These are phyloP conservation scores for Rhazya stricta DNA, from an alignment of 257 asterid genomes.

Conservation along the genomic window DNA sequence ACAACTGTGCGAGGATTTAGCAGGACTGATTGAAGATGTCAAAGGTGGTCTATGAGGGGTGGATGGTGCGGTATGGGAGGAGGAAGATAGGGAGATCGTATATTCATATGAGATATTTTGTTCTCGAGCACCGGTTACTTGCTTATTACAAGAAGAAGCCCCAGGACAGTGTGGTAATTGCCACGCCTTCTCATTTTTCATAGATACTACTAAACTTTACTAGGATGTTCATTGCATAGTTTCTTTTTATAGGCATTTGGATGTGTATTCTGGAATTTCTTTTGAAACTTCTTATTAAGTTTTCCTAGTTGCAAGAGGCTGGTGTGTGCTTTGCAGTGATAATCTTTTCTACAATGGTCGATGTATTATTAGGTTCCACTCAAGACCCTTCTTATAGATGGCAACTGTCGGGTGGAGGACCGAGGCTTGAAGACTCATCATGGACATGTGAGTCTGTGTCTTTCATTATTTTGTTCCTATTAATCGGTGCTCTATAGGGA, in stretches of 20 bases:
- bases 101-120: slow-evolving; percentile 87
- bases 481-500: background rate
- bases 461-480: slow-evolving; percentile 6
- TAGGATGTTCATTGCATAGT: background rate
- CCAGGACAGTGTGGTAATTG: slow-evolving; percentile 60
- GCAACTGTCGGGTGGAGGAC: slow-evolving; percentile 93
- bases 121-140: slow-evolving; percentile 66
- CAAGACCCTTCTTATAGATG: slow-evolving; percentile 77
- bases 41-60: slow-evolving; percentile 83
- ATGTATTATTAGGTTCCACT: slow-evolving; percentile 56
- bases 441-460: slow-evolving; percentile 65
- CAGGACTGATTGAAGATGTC: slow-evolving; percentile 39
- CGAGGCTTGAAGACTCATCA: slow-evolving; percentile 93
- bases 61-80: slow-evolving; percentile 95
- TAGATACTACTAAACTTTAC: background rate
- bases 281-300: background rate
- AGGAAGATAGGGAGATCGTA: slow-evolving; percentile 82
- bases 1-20: slow-evolving; percentile 6
- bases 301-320: background rate
- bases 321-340: background rate
- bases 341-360: slow-evolving; percentile 3
- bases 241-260: background rate
- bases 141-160: slow-evolving; percentile 93
- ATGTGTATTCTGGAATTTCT: background rate
- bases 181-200: slow-evolving; percentile 4